phyloP scores from a whole-genome alignment of 495 filamentous ascomycete species.

The Paragyromitra xinjiangensis region DNA sequence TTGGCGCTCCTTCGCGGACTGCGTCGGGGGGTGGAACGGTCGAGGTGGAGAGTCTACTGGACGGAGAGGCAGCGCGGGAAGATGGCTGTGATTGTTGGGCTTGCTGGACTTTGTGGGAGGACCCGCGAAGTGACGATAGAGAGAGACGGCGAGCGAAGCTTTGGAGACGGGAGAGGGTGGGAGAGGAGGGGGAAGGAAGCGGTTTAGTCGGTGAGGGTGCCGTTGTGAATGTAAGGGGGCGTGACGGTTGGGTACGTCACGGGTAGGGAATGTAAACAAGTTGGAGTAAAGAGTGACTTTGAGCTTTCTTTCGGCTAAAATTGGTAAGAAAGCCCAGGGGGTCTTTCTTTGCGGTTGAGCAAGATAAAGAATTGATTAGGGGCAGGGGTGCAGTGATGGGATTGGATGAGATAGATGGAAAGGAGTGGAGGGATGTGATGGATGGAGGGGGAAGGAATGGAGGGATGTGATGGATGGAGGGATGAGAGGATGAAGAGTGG shows the following conservation, averaged over 20 bases:
- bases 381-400: slow-evolving; percentile 60
- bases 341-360: slow-evolving; percentile 10
- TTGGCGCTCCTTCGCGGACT: background rate
- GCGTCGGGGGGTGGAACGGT: slow-evolving; percentile 8
- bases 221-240: slow-evolving; percentile 48
- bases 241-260: slow-evolving; percentile 48
- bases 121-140: slow-evolving; percentile 34
- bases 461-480: background rate
- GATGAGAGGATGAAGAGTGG: background rate
- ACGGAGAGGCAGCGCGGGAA: slow-evolving; percentile 26
- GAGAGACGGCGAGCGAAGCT: slow-evolving; percentile 49
- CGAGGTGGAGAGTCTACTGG: slow-evolving; percentile 11
- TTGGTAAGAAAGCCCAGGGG: slow-evolving; percentile 12
- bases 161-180: slow-evolving; percentile 48
- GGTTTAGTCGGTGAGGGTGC: slow-evolving; percentile 40
- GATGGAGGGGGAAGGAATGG: background rate
- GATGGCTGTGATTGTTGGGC: slow-evolving; percentile 12
- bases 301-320: slow-evolving; percentile 3
- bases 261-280: slow-evolving; percentile 38
- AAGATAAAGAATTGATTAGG: background rate
- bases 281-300: background rate
- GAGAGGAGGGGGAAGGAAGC: slow-evolving; percentile 36
- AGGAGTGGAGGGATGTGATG: background rate
- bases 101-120: slow-evolving; percentile 37
- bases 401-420: slow-evolving; percentile 1